Base-by-base conservation (phyloP, 1,284 basidiomycete genomes). In the Phylloporus sp. region DNA sequence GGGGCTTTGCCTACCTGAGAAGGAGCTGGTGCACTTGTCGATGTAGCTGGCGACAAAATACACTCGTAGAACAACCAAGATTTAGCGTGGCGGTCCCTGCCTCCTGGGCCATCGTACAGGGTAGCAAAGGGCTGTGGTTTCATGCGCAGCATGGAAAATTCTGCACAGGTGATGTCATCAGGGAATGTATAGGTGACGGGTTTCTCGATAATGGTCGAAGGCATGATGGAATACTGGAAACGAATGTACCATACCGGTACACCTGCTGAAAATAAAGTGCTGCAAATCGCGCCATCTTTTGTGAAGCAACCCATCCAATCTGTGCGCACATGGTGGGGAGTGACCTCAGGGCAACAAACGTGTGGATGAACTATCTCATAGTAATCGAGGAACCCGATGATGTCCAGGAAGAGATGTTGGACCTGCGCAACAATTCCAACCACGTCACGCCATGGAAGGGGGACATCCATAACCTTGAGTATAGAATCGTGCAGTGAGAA, bases 261-360 rank as follows among this genome's bases (percentile, higher is more conserved):
- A 23, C 67, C 66, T 0, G 29, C 39, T 1, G 25, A 43, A 45
- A 61, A 68, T 0, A 68, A 49, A 0, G 61, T 6, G 3, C 52
- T 11, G 29, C 68, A 23, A 7, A 62, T 4, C 14, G 20, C 7
- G 4, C 25, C 29, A 12, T 62, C 27, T 2, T 19, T 25, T 1
- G 59, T 68, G 8, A 69, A 69, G 35, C 62, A 67, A 2, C 66
- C 63, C 60, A 65, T 69, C 60, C 66, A 70, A 3, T 68, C 15
- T 0, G 39, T 32, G 8, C 20, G 35, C 12, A 61, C 45, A 2
- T 57, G 32, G 3, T 2, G 25, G 17, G 57, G 43, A 3, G 3
- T 4, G 2, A 41, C 4, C 3, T n/a, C 8, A 23, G 63, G 62
- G n/a, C 29, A 27, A 17, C 7, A 0, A 15, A 64, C n/a, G 7